Evolutionary conservation across 2,329 filamentous ascomycete genomes (phyloP), one percentile per base, ranked within the genome.

Genomic region (Aspergillus sp.): DNA sequence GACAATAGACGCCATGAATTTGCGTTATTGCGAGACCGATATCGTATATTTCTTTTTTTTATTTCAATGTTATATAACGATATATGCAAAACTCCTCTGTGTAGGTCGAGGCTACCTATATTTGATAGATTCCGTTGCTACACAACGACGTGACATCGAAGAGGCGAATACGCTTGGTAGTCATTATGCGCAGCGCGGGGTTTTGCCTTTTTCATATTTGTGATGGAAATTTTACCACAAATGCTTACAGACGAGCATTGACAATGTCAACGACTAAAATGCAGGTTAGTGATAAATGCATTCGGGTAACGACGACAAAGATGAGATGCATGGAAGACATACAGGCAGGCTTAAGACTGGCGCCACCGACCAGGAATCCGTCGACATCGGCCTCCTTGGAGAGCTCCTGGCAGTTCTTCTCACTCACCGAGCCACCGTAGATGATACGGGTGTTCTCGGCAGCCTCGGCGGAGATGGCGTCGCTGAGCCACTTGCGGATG

Each of bases 331-430:
- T 44, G 39, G 17, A 23, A 24, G 48, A 72, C 89, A 84, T 80
- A 91, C 89, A 97, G 66, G 91, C 93, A 74, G 93, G 93, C 88
- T 98, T 98, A 81, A 98, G 86, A 77, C 90, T 95, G 74, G 93
- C 93, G 78, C 93, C 93, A 65, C 93, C 93, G 66, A 98, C 93
- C 67, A 98, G 85, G 88, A 98, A 98, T 59, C 95, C 95, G 78
- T 99, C 95, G 77, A 99, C 96, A 78, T 99, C 95, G 64, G 86
- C 77, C 86, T 98, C 87, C 84, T 92, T 93, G 75, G 90, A 87
- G 70, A 99, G 85, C 64, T 98, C 93, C 73, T 83, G 86, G 84
- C 91, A 96, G 87, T 99, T 99, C 90, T 97, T 97, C 85, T 96
- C 95, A 75, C 84, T 96, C 71, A 99, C 95, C 70, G 90, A 95